Base-by-base conservation (phyloP, 164 flowering plant genomes). In the Piper betle region DNA sequence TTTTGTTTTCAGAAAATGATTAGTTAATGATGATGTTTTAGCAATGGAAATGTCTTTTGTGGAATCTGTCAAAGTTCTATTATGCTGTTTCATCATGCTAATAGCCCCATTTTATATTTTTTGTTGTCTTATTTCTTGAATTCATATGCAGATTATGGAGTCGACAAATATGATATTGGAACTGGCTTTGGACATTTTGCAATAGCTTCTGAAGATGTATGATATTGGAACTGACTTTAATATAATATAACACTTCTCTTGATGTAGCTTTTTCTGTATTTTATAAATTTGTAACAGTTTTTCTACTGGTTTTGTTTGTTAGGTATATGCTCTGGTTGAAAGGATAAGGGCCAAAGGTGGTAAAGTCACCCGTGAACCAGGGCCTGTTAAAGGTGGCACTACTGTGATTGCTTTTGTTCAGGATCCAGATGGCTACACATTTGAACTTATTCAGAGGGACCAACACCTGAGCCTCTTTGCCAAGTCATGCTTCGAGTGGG, bases 401-500 rank as follows among this genome's bases (percentile, higher is more conserved):
- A 33, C 82, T 55, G 76, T 79, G 62, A 86, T 93, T 72, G 99
- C 99, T 55, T 93, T 93, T 75, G 91, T 80, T 62, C 80, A 85
- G 81, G 97, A 94, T 70, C 97, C 97, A 12, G 96, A 85, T 88
- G 99, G 97, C 68, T 94, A 94, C 69, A 59, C 64, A 18, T 94
- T 94, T 81, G 96, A 90, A 75, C 82, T 94, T 57, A 82, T 88
- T 67, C 95, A 91, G 65, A 79, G 96, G 64, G 89, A 2, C 77
- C 82, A 20, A 90, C 95, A 66, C 96, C 91, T 74, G 95, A 94
- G 69, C 97, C 95, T 58, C 79, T 94, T 2, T 90, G 99, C 62
- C 99, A 94, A 81, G 86, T 94, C 15, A 94, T 88, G 96, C 91
- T 94, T 71, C 99, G 96, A 60, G 96, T 91, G 58, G 96, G 96